Evolutionary conservation across 2,329 filamentous ascomycete genomes (phyloP).

Genomic region (Akanthomyces lecanii): DNA sequence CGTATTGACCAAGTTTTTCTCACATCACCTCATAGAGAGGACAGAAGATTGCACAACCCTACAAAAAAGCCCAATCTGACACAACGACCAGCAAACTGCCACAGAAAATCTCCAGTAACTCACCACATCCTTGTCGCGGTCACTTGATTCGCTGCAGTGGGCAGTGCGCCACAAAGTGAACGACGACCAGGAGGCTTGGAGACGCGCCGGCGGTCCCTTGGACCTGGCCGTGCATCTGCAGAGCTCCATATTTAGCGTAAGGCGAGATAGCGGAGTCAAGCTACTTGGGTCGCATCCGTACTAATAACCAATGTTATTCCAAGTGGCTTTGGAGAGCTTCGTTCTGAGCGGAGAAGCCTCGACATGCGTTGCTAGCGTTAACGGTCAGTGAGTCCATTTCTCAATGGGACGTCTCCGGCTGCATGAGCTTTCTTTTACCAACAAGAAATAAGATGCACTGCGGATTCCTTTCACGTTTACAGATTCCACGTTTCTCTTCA

Average conservation of each 20-base stretch:
- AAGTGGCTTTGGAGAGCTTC: background rate
- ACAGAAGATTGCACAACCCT: background rate
- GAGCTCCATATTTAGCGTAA: background rate
- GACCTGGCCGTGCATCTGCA: background rate
- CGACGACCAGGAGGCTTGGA: background rate
- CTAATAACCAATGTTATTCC: background rate
- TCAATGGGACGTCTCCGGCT: background rate
- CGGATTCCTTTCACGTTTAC: background rate
- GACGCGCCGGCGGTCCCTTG: conserved; percentile 1
- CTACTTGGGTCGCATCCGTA: background rate
- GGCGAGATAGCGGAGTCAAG: conserved; percentile 2
- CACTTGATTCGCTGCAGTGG: conserved; percentile 11
- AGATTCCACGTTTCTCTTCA: background rate
- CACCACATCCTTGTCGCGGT: background rate
- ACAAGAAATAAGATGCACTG: background rate
- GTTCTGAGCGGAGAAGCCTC: background rate
- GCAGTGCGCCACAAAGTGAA: conserved; percentile 2
- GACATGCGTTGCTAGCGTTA: background rate
- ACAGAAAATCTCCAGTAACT: background rate
- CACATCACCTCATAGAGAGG: background rate
- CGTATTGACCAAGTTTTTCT: background rate
- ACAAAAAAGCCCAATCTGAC: background rate
- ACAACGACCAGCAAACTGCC: background rate
- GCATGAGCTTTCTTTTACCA: background rate
- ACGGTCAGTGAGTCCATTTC: background rate